phyloP scores from a whole-genome alignment of 495 filamentous ascomycete genomes.

The Extremus antarcticus region DNA sequence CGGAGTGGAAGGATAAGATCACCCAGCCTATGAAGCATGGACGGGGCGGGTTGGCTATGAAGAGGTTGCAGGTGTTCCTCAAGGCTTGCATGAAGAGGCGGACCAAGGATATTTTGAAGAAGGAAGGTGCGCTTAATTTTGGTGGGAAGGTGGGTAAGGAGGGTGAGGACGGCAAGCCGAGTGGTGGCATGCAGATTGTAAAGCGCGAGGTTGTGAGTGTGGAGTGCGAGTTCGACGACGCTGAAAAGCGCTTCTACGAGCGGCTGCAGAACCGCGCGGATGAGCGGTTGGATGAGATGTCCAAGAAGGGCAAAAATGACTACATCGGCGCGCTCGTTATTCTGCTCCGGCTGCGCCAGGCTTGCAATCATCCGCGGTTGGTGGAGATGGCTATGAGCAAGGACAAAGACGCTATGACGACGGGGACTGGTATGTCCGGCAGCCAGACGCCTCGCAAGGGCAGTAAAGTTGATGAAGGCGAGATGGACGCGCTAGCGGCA shows the following conservation, averaged over 20 bases:
- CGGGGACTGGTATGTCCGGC: slow-evolving; percentile 38
- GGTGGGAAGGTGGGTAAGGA: slow-evolving; percentile 45
- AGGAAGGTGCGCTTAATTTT: slow-evolving; percentile 62
- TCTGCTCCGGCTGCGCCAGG: slow-evolving; percentile 76
- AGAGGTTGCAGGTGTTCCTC: slow-evolving; percentile 69
- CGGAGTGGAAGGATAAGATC: slow-evolving; percentile 80
- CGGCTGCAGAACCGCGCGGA: slow-evolving; percentile 75
- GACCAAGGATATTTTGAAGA: slow-evolving; percentile 87
- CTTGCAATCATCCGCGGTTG: slow-evolving; percentile 86
- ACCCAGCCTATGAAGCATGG: slow-evolving; percentile 74
- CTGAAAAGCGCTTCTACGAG: slow-evolving; percentile 76
- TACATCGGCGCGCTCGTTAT: slow-evolving; percentile 81
- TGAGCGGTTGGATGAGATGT: slow-evolving; percentile 78
- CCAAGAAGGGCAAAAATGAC: slow-evolving; percentile 70
- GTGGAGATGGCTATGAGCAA: slow-evolving; percentile 73
- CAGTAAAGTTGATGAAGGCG: slow-evolving; percentile 39
- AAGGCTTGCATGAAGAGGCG: slow-evolving; percentile 92
- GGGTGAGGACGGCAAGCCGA: slow-evolving; percentile 38
- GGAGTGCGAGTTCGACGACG: slow-evolving; percentile 63
- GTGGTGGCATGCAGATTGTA: slow-evolving; percentile 64
- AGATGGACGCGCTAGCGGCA: slow-evolving; percentile 73
- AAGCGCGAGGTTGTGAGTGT: slow-evolving; percentile 78
- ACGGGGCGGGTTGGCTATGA: slow-evolving; percentile 77
- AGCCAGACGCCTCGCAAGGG: slow-evolving; percentile 38
- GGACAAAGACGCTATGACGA: slow-evolving; percentile 72